Evolutionary conservation across 768 basidiomycete species (phyloP).

Genomic region (Hericium alpestre): DNA sequence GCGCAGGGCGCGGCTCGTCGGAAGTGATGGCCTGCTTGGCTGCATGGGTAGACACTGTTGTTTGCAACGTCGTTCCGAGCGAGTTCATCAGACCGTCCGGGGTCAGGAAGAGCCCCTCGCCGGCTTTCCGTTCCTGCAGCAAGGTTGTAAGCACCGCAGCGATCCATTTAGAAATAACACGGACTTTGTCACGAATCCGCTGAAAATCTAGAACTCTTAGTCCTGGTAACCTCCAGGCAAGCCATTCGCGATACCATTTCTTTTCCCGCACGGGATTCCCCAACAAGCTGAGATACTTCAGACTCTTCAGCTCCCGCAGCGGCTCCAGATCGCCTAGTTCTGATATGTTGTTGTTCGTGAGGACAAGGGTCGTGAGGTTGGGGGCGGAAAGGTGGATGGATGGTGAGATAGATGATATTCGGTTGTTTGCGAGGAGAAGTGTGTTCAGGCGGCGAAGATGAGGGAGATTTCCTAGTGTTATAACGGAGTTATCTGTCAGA

Average conservation of each 20-base stretch:
- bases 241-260: conserved; percentile 96
- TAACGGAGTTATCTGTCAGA: conserved; percentile 84
- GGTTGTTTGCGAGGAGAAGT: conserved; percentile 83
- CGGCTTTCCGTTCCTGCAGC: conserved; percentile 67
- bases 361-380: conserved; percentile 72
- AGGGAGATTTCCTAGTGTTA: conserved; percentile 74
- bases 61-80: conserved; percentile 68
- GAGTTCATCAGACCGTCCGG: conserved; percentile 67
- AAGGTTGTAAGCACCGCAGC: conserved; percentile 2
- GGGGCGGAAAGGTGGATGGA: conserved; percentile 77
- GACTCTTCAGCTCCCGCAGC: conserved; percentile 59
- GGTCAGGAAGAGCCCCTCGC: conserved; percentile 70
- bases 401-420: conserved; percentile 72
- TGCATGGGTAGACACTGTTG: conserved; percentile 57
- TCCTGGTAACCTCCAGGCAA: conserved; percentile 77
- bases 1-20: conserved; percentile 66
- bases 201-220: conserved; percentile 92
- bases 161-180: conserved; percentile 22
- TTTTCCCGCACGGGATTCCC: conserved; percentile 83
- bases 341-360: conserved; percentile 71
- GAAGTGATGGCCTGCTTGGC: conserved; percentile 54
- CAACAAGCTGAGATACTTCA: conserved; percentile 67
- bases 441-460: conserved; percentile 76
- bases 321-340: conserved; percentile 84
- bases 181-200: conserved; percentile 89